Evolutionary conservation across 148 eudicot species (phyloP).

Genomic region (Heliosperma pusillum): DNA sequence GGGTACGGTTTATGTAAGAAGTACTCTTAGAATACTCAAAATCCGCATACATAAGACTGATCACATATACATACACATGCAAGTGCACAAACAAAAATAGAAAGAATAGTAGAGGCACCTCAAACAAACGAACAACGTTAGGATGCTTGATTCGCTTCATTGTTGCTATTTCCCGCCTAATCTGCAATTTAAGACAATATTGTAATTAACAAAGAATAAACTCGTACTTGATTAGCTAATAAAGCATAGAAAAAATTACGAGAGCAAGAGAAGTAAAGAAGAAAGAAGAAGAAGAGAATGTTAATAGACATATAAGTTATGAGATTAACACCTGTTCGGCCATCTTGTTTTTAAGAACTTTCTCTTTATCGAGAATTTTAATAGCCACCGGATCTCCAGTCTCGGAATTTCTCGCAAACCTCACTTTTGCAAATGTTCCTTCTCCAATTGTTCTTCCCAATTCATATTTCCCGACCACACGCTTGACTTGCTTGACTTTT

Average conservation of each 20-base stretch:
- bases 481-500: conserved; percentile 79
- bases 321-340: conserved; percentile 69
- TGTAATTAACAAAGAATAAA: not conserved
- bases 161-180: conserved; percentile 85
- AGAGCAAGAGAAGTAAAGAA: not conserved
- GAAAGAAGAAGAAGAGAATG: not conserved
- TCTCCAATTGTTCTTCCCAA: conserved; percentile 95
- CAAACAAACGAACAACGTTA: conserved; percentile 69
- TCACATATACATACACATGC: not conserved
- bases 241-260: not conserved
- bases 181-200: conserved; percentile 37
- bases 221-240: no score
- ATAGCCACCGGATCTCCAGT: conserved; percentile 85
- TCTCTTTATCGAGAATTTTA: conserved; percentile 93
- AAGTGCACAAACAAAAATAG: not conserved
- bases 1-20: not conserved
- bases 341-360: conserved; percentile 88
- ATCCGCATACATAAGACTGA: not conserved
- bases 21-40: not conserved
- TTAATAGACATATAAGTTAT: not conserved
- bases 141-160: conserved; percentile 96
- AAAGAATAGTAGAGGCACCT: conserved; percentile 45
- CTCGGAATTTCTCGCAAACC: conserved; percentile 80
- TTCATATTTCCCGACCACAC: conserved; percentile 80
- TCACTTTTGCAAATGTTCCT: conserved; percentile 96